Evolutionary conservation across 2,329 filamentous ascomycete genomes (phyloP), one percentile per base, ranked within the genome.

Genomic region (Fusarium sp.): DNA sequence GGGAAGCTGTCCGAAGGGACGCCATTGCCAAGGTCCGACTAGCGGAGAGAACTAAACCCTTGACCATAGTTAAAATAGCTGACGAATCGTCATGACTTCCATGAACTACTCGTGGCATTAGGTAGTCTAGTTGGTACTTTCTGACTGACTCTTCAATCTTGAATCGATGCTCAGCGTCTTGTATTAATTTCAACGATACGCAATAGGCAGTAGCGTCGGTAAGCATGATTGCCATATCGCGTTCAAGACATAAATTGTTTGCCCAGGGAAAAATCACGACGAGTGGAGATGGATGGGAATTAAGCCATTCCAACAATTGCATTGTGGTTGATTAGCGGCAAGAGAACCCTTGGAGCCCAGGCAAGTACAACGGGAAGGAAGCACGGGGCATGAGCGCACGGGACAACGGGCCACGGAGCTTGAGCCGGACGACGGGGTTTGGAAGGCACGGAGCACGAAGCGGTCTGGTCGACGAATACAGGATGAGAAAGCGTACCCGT

Each of bases 1-100:
- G 71, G 73, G 64, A 69, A 75, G 69, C 64, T 69, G 64, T 32
- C 66, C 73, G 61, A 64, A 70, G 60, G 57, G 45, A 75, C 72
- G 66, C 71, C 67, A 73, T 63, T 27, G 57, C 46, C 63, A 66
- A 64, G 68, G 52, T 57, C 51, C 30, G 59, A 68, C 68, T 60
- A 65, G 68, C 54, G 54, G 64, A 49, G 59, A 58, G 62, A 59
- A 60, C 72, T 72, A 61, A 69, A 49, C 55, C 60, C 68, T 70
- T 59, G 60, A 60, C 66, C 63, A 68, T 56, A 69, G 52, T 66
- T 59, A 64, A 66, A 58, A 69, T 75, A 66, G 71, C 60, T 65
- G 69, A 63, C 62, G 59, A 70, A 75, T 75, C 66, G 47, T 53
- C 66, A 71, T 63, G 42, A 58, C 60, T 49, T 72, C 34, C 56